Percentiles rank a stretch among this genome's conserved stretches.
Evolutionary conservation across 805 yeast genomes (phyloP).

Genomic region (Yamadazyma paraphyllophila): DNA sequence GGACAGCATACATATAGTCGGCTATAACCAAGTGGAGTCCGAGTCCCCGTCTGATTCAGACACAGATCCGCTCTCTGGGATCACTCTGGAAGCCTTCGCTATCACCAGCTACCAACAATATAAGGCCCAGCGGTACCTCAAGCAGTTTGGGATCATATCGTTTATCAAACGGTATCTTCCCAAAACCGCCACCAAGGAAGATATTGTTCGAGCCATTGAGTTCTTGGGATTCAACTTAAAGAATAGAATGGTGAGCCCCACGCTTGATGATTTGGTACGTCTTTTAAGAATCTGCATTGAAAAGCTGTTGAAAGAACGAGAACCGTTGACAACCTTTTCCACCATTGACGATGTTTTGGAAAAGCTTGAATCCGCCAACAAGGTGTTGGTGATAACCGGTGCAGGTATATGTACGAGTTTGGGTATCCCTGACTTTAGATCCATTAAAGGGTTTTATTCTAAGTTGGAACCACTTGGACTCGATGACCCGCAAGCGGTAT

Average conservation of each 20-base stretch:
- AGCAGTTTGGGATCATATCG: slow-evolving; percentile 54
- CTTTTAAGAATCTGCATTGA: slow-evolving; percentile 63
- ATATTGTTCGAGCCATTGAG: slow-evolving; percentile 54
- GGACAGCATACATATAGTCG: not conserved
- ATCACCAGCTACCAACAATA: slow-evolving; percentile 2
- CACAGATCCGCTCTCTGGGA: not conserved
- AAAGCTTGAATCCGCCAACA: slow-evolving; percentile 50
- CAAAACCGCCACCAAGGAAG: slow-evolving; percentile 54
- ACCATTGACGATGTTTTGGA: slow-evolving; percentile 59
- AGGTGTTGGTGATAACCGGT: slow-evolving; percentile 41
- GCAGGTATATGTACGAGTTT: slow-evolving; percentile 46
- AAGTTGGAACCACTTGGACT: slow-evolving; percentile 45
- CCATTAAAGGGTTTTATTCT: slow-evolving; percentile 64
- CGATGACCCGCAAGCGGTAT: slow-evolving; percentile 45
- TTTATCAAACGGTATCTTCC: slow-evolving; percentile 66
- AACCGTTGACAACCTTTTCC: slow-evolving; percentile 50
- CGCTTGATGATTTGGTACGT: slow-evolving; percentile 35
- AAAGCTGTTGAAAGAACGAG: slow-evolving; percentile 56
- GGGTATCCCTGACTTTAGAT: slow-evolving; percentile 46
- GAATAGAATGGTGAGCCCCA: not conserved
- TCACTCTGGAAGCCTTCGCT: not conserved
- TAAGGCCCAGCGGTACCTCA: slow-evolving; percentile 46
- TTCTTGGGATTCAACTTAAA: slow-evolving; percentile 53
- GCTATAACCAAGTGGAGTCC: not conserved
- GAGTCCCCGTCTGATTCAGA: not conserved